phyloP scores from a whole-genome alignment of 192 early-diverging fungal species.

The Helicostylum pulchrum region DNA sequence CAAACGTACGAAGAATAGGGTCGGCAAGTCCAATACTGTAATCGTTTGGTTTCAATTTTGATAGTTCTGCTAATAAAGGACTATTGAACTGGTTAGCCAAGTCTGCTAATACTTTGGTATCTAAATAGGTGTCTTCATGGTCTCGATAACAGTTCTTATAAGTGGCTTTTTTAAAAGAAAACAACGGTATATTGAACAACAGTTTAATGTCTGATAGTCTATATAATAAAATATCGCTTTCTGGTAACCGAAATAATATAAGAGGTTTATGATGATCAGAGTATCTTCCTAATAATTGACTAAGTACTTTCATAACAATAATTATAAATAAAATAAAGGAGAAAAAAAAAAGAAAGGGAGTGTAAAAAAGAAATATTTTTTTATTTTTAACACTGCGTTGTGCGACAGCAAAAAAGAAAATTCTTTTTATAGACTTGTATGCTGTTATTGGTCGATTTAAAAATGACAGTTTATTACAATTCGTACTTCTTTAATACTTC shows the following conservation, averaged over 20 bases:
- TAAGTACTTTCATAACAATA: slow-evolving; percentile 11
- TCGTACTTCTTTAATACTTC: slow-evolving; percentile 46
- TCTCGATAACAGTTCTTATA: slow-evolving; percentile 15
- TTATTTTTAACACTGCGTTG: not conserved
- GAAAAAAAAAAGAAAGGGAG: not conserved
- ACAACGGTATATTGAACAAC: not conserved
- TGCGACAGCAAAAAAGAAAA: not conserved
- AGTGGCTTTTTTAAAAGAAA: not conserved
- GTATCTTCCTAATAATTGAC: slow-evolving; percentile 14
- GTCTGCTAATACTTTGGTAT: slow-evolving; percentile 27
- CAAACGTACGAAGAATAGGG: slow-evolving; percentile 14
- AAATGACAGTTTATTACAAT: slow-evolving; percentile 17
- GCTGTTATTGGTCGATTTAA: too few species aligned
- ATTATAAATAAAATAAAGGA: not conserved
- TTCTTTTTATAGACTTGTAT: too few species aligned
- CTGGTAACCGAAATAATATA: slow-evolving; percentile 15
- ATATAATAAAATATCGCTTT: slow-evolving; percentile 6
- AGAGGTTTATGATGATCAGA: slow-evolving; percentile 9
- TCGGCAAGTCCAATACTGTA: slow-evolving; percentile 8
- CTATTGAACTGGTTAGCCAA: slow-evolving; percentile 25
- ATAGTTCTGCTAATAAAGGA: slow-evolving; percentile 29
- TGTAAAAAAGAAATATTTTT: not conserved
- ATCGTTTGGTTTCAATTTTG: slow-evolving; percentile 26
- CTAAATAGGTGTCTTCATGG: slow-evolving; percentile 33
- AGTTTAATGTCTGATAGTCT: slow-evolving; percentile 8